Evolutionary conservation across 176 grass and related monocot species (phyloP).

Genomic region (Zizania latifolia): DNA sequence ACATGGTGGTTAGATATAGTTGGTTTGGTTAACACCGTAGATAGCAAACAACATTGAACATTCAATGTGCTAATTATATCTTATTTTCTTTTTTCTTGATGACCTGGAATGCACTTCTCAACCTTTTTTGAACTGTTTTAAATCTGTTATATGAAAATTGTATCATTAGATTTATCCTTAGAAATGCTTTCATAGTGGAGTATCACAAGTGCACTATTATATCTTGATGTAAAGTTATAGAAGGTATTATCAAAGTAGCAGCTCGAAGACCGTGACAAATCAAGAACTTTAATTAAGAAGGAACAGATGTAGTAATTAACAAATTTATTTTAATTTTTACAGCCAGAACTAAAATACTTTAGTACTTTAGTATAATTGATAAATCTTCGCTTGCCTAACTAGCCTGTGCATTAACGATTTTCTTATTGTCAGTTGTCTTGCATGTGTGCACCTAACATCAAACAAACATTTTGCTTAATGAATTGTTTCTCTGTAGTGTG

Average conservation of each 20-base stretch:
- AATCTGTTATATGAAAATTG: not conserved
- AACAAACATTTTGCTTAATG: slow-evolving; percentile 14
- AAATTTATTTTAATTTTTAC: not conserved
- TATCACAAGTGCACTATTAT: not conserved
- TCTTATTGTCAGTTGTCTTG: slow-evolving; percentile 10
- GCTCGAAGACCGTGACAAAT: not conserved
- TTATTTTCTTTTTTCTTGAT: not conserved
- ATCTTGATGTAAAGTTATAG: not conserved
- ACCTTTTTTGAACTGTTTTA: not conserved
- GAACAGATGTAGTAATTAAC: not conserved
- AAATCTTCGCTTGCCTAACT: not conserved
- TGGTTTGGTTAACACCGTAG: not conserved
- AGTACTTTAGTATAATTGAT: not conserved
- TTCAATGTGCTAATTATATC: too few species aligned
- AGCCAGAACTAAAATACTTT: not conserved
- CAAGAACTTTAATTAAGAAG: not conserved
- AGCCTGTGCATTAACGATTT: not conserved
- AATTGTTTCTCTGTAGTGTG: slow-evolving; percentile 33
- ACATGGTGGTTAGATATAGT: not conserved
- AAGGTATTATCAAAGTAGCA: not conserved
- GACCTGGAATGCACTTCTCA: not conserved
- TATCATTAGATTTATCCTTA: too few species aligned
- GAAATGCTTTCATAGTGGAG: too few species aligned
- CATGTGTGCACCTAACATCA: not conserved
- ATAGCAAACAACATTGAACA: not conserved